These are phyloP conservation scores for Penicillium sp. DNA, from an alignment of 2,329 filamentous ascomycete species.

Conservation along the genomic window DNA sequence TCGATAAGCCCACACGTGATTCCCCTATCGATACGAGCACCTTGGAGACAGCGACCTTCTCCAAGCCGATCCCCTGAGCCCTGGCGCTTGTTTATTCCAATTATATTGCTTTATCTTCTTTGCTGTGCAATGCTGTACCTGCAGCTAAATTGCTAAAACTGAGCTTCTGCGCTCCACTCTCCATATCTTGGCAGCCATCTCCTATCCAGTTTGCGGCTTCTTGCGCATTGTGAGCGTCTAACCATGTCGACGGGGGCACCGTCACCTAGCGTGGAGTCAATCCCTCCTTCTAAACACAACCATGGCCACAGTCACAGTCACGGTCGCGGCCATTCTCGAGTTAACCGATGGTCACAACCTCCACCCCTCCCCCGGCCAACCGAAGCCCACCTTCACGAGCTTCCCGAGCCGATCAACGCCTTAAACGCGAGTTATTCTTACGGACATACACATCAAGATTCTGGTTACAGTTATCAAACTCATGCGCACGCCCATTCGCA, in stretches of 20 bases:
- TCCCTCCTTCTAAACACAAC: constrained; percentile 28
- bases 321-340: constrained; percentile 38
- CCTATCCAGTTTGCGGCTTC: constrained; percentile 12
- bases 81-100: background rate
- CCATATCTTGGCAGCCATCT: constrained; percentile 16
- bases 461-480: constrained; percentile 32
- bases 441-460: constrained; percentile 26
- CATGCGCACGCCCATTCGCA: constrained; percentile 31
- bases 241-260: constrained; percentile 38
- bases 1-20: constrained; percentile 10
- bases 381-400: constrained; percentile 21
- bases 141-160: constrained; percentile 4
- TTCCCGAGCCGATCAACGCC: constrained; percentile 12
- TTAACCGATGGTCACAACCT: constrained; percentile 31
- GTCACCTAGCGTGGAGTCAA: constrained; percentile 31
- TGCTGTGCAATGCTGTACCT: constrained; percentile 1
- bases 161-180: constrained; percentile 5
- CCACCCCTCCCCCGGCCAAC: constrained; percentile 27
- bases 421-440: constrained; percentile 22
- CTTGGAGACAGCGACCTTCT: constrained; percentile 6
- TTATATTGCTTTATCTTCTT: constrained; percentile 1
- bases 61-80: constrained; percentile 1
- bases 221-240: constrained; percentile 9
- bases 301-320: constrained; percentile 29
- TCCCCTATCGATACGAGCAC: constrained; percentile 7